phyloP scores from a whole-genome alignment of 176 grass and related monocot genomes.

The Bonia amplexicaulis region DNA sequence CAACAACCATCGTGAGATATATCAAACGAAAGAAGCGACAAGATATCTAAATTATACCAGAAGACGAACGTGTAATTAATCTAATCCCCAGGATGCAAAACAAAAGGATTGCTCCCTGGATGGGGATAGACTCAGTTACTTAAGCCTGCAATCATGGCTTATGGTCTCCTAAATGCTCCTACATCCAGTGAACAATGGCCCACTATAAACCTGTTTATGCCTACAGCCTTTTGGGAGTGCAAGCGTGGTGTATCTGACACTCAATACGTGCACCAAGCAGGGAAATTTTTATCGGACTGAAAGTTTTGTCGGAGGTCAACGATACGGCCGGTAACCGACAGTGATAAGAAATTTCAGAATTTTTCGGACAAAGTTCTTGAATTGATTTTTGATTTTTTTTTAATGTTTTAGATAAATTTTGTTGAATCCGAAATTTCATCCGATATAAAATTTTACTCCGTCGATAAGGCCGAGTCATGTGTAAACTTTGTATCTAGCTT shows the following conservation, averaged over 20 bases:
- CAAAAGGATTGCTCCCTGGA: not conserved
- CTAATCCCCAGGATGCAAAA: not conserved
- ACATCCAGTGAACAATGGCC: not conserved
- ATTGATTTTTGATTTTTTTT: too few relatives aligned
- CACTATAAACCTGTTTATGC: not conserved
- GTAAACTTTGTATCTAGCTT: not conserved
- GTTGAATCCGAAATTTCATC: too few relatives aligned
- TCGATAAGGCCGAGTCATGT: not conserved
- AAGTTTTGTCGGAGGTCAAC: too few relatives aligned
- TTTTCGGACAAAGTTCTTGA: too few relatives aligned
- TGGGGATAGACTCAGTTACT: not conserved
- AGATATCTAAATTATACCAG: not conserved
- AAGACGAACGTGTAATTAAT: not conserved
- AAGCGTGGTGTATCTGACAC: not conserved
- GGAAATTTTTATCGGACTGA: too few relatives aligned
- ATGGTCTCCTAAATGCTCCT: not conserved
- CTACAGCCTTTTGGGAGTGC: not conserved
- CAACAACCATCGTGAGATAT: not conserved
- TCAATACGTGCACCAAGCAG: not conserved
- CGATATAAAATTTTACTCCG: too few relatives aligned
- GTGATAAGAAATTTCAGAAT: too few relatives aligned
- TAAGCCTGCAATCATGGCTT: slow-evolving; percentile 20
- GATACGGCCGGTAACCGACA: too few relatives aligned
- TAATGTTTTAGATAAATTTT: too few relatives aligned
- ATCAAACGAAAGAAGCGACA: not conserved